Percentiles rank a stretch among this genome's conserved stretches.
phyloP scores from a whole-genome alignment of 495 filamentous ascomycete species.

The Hypoxylon trugodes region DNA sequence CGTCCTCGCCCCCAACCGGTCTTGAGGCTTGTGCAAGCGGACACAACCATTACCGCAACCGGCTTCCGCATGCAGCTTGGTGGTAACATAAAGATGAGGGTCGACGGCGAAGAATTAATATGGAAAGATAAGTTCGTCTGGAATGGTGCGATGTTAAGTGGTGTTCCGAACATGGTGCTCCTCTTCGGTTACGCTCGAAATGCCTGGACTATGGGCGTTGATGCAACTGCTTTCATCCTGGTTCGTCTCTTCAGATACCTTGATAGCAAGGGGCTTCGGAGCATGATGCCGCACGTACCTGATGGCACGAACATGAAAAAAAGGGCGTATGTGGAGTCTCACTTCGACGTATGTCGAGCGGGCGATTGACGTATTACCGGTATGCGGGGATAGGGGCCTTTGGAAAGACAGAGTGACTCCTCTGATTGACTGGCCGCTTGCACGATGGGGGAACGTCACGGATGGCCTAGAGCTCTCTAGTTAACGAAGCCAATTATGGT shows the following conservation, averaged over 20 bases:
- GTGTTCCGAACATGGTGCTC: slow-evolving; percentile 65
- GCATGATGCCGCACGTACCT: background rate
- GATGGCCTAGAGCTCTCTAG: too few species aligned
- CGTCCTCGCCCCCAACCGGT: too few species aligned
- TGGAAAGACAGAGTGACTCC: background rate
- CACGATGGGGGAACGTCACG: background rate
- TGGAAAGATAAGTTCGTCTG: slow-evolving; percentile 60
- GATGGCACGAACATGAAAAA: background rate
- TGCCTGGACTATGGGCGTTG: slow-evolving; percentile 68
- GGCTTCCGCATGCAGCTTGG: slow-evolving; percentile 62
- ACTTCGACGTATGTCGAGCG: background rate
- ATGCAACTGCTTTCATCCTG: slow-evolving; percentile 28
- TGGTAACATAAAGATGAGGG: slow-evolving; percentile 55
- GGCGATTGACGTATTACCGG: background rate
- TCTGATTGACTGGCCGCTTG: background rate
- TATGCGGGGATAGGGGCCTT: background rate
- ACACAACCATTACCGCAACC: too few species aligned
- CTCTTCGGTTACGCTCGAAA: slow-evolving; percentile 67
- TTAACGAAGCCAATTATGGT: too few species aligned
- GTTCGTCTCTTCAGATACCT: background rate
- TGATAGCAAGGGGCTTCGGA: background rate
- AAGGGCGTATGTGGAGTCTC: background rate
- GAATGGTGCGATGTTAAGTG: slow-evolving; percentile 67
- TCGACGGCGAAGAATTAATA: slow-evolving; percentile 60
- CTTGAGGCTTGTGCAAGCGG: too few species aligned